A percentile compares a stretch with the other conserved stretches of the same genome.
phyloP scores from a whole-genome alignment of 2,329 filamentous ascomycete genomes.

The Stylonectria norvegica region DNA sequence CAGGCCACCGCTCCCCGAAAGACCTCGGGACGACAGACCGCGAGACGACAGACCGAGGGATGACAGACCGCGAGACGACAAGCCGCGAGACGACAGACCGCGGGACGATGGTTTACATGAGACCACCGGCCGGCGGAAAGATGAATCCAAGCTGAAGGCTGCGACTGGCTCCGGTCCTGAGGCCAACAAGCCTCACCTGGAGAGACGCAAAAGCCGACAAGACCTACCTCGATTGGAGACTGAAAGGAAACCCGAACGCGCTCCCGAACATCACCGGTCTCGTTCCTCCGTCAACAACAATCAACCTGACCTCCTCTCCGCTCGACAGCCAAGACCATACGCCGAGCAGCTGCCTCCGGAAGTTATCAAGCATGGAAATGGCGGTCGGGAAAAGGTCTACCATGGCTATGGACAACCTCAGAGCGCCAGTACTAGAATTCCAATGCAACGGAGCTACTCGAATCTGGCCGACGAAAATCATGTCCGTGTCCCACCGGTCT shows the following conservation, averaged over 20 bases:
- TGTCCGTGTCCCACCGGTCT: constrained; percentile 25
- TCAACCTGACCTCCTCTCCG: constrained; percentile 30
- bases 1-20: constrained; percentile 7
- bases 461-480: constrained; percentile 27
- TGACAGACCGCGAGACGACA: background rate
- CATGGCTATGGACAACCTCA: constrained; percentile 27
- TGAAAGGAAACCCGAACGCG: constrained; percentile 28
- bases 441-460: constrained; percentile 30
- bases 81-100: constrained; percentile 1
- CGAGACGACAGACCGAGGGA: background rate
- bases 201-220: constrained; percentile 33
- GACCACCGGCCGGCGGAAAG: background rate
- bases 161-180: constrained; percentile 15
- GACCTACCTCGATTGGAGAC: constrained; percentile 47
- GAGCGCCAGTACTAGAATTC: constrained; percentile 19
- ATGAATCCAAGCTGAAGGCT: constrained; percentile 13
- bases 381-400: constrained; percentile 43
- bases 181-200: constrained; percentile 21
- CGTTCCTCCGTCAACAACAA: constrained; percentile 34
- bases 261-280: constrained; percentile 33
- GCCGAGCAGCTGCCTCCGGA: constrained; percentile 41
- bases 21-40: constrained; percentile 1
- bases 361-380: constrained; percentile 39
- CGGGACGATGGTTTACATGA: background rate
- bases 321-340: constrained; percentile 25